Percentiles rank a stretch among this genome's conserved stretches.
Conservation (phyloP, 2,329 filamentous ascomycete genomes). For the Trichoderma atroviride region DNA sequence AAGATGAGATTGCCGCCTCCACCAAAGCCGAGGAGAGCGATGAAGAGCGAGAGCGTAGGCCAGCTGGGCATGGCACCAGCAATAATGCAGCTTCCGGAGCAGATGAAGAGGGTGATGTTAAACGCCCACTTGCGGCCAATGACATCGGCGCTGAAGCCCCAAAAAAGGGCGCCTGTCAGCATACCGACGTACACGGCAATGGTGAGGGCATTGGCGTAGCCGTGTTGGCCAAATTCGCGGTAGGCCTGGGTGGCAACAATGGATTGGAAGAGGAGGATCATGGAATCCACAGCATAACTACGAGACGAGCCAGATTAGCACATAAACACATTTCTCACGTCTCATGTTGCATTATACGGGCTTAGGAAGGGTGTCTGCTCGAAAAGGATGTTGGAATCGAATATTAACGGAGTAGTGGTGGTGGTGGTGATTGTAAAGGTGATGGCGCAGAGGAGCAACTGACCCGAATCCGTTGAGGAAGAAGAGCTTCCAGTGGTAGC, state of each 20-base stretch:
- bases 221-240: constrained; percentile 58
- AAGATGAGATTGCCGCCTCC: constrained; percentile 55
- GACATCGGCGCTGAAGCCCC: constrained; percentile 68
- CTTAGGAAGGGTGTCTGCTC: not conserved
- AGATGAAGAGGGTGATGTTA: constrained; percentile 67
- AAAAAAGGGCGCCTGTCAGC: constrained; percentile 64
- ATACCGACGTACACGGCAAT: constrained; percentile 63
- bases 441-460: constrained; percentile 25
- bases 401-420: not conserved
- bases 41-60: constrained; percentile 64
- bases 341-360: not conserved
- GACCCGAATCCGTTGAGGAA: constrained; percentile 63
- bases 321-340: not conserved
- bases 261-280: constrained; percentile 59
- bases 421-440: not conserved
- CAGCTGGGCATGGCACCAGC: constrained; percentile 70
- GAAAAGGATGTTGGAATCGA: not conserved
- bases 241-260: constrained; percentile 62
- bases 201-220: constrained; percentile 60
- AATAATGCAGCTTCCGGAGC: constrained; percentile 58
- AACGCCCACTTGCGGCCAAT: constrained; percentile 70
- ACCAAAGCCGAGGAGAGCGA: constrained; percentile 65
- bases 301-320: constrained; percentile 7
- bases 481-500: constrained; percentile 62
- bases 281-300: constrained; percentile 52